phyloP scores from a whole-genome alignment of 1,139 yeast genomes.

The Blastobotrys persicus region DNA sequence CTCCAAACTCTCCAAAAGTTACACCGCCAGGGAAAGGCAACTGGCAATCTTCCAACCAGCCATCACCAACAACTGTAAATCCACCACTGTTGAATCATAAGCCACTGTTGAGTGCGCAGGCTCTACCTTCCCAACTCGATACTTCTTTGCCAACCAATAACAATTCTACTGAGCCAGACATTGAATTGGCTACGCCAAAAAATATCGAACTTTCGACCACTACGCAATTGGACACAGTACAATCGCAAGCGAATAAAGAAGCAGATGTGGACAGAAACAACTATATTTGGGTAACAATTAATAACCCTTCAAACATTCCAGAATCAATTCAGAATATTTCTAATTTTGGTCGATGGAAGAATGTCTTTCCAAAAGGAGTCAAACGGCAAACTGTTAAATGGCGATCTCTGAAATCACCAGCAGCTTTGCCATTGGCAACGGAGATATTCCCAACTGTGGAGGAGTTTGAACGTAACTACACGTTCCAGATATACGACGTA shows the following conservation, averaged over 20 bases:
- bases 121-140: background rate
- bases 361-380: constrained; percentile 72
- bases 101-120: background rate
- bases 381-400: constrained; percentile 74
- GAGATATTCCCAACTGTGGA: constrained; percentile 67
- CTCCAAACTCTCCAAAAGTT: constrained; percentile 9
- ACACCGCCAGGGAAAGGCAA: background rate
- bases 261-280: constrained; percentile 21
- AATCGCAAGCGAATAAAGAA: background rate
- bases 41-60: background rate
- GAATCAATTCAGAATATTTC: constrained; percentile 29
- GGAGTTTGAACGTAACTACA: constrained; percentile 50
- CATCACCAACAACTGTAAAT: background rate
- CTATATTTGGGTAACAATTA: constrained; percentile 32
- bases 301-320: constrained; percentile 33
- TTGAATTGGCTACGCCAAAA: background rate
- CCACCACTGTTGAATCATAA: background rate
- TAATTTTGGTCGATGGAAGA: constrained; percentile 75
- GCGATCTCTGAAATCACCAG: constrained; percentile 92
- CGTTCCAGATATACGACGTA: constrained; percentile 61
- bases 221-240: background rate
- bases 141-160: background rate
- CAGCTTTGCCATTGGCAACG: constrained; percentile 80
- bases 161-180: background rate
- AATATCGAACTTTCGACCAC: background rate